Conservation (phyloP, 176 grass and related monocot species). For the Carex cristatella region DNA sequence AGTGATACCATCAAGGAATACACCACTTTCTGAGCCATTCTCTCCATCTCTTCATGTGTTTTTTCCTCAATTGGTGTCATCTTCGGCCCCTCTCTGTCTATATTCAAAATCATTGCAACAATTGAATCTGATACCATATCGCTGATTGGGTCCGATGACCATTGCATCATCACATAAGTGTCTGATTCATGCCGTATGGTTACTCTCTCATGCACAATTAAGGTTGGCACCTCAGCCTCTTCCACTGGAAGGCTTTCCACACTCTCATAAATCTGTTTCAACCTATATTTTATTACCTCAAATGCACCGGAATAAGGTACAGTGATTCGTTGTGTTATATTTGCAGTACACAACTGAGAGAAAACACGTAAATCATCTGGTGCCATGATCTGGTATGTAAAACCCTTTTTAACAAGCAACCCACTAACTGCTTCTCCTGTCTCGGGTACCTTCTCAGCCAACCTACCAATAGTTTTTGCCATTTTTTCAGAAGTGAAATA, state of each 20-base stretch:
- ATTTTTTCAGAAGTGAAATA: slow-evolving; percentile 88
- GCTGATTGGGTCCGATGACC: slow-evolving; percentile 78
- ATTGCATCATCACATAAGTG: slow-evolving; percentile 75
- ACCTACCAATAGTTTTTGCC: slow-evolving; percentile 78
- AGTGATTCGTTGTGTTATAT: slow-evolving; percentile 69
- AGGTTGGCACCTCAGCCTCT: slow-evolving; percentile 55
- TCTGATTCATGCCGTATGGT: slow-evolving; percentile 65
- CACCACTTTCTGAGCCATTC: slow-evolving; percentile 58
- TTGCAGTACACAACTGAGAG: slow-evolving; percentile 74
- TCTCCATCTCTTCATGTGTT: slow-evolving; percentile 61
- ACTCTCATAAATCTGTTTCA: slow-evolving; percentile 89
- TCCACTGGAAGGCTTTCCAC: slow-evolving; percentile 50
- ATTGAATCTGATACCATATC: slow-evolving; percentile 98
- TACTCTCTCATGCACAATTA: slow-evolving; percentile 60
- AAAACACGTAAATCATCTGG: slow-evolving; percentile 88
- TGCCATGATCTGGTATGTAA: slow-evolving; percentile 94
- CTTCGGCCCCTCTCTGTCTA: slow-evolving; percentile 69
- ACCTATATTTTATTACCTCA: slow-evolving; percentile 74
- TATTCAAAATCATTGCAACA: slow-evolving; percentile 81
- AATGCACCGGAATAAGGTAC: slow-evolving; percentile 78
- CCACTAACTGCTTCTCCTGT: slow-evolving; percentile 48
- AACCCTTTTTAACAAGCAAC: slow-evolving; percentile 89
- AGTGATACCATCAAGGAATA: slow-evolving; percentile 66
- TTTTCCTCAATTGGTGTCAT: slow-evolving; percentile 52
- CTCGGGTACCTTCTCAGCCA: slow-evolving; percentile 77